Evolutionary conservation across 2,329 filamentous ascomycete species (phyloP).

Genomic region (Epichloe uncinata): DNA sequence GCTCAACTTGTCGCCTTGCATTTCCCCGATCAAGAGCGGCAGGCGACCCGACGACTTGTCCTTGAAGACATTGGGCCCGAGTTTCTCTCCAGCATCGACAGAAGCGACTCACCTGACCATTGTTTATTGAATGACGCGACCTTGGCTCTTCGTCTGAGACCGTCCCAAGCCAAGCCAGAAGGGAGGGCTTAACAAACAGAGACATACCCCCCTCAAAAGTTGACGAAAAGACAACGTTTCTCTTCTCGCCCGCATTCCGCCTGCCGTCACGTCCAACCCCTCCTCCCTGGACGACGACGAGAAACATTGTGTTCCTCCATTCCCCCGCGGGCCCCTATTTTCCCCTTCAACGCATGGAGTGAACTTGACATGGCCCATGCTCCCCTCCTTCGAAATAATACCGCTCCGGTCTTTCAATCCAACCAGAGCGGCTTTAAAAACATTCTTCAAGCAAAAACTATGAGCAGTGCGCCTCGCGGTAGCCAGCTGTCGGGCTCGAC

Average conservation of each 20-base stretch:
- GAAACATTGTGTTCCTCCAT: background rate
- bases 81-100: background rate
- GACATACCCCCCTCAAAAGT: background rate
- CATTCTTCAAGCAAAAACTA: slow-evolving; percentile 30
- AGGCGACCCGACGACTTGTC: background rate
- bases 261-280: background rate
- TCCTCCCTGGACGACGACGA: background rate
- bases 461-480: slow-evolving; percentile 40
- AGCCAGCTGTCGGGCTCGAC: slow-evolving; percentile 53
- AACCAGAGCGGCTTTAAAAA: slow-evolving; percentile 29
- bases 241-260: slow-evolving; percentile 1
- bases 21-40: background rate
- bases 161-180: slow-evolving; percentile 5
- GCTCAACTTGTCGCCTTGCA: background rate
- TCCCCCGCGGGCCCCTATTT: slow-evolving; percentile 1
- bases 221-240: slow-evolving; percentile 3
- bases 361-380: slow-evolving; percentile 43
- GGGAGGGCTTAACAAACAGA: slow-evolving; percentile 4
- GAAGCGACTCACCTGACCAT: slow-evolving; percentile 1
- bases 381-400: slow-evolving; percentile 45
- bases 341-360: slow-evolving; percentile 25
- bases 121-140: slow-evolving; percentile 8
- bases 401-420: slow-evolving; percentile 39
- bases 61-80: background rate
- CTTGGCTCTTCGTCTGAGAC: slow-evolving; percentile 6